Base-by-base conservation (phyloP, 2,329 filamentous ascomycete species). In the Neocatenulostroma microsporum region DNA sequence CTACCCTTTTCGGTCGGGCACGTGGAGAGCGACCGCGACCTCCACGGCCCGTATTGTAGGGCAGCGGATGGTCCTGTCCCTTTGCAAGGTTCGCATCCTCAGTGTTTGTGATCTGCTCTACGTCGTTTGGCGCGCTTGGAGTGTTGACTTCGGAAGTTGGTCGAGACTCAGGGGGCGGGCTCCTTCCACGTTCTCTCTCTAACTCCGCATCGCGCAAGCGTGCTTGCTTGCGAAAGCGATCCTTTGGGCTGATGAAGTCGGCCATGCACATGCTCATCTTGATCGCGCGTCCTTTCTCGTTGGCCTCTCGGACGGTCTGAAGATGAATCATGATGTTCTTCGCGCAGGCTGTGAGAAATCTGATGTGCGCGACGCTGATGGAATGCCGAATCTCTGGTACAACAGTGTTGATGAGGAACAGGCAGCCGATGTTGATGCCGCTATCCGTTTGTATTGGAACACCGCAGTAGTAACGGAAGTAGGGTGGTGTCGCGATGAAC, bases 311-410 rank as follows among this genome's bases (percentile, higher is more conserved):
- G 21, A 55, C 40, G 18, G 54, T 57, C 26, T 55, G 54, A 34
- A 60, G 45, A 32, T 62, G 56, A 9, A 42, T 36, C 42, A 61
- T 56, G 10, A 61, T 52, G 21, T 67, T 64, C 24, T 72, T 34
- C 19, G 30, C 30, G 30, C 30, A 34, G 11, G 30, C 24, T 7
- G 18, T 25, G 14, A 34, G 30, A 10, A 34, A 21, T 23, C 19
- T 34, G 19, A 34, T 25, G 21, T 34, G 30, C 13, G 19, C 19
- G 9, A 34, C 19, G 17, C 30, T 25, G 14, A 34, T 34, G 19
- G 14, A 18, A 13, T 34, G 19, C 14, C 30, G 19, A 15, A 34
- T n/a, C 4, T 21, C 30, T 14, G 30, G 30, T 11, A 34, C 30
- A 8, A 21, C 11, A 3, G 30, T 40, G 29, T 60, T 51, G 29